phyloP scores from a whole-genome alignment of 805 yeast species.

The Debaryomyces tyrocola region DNA sequence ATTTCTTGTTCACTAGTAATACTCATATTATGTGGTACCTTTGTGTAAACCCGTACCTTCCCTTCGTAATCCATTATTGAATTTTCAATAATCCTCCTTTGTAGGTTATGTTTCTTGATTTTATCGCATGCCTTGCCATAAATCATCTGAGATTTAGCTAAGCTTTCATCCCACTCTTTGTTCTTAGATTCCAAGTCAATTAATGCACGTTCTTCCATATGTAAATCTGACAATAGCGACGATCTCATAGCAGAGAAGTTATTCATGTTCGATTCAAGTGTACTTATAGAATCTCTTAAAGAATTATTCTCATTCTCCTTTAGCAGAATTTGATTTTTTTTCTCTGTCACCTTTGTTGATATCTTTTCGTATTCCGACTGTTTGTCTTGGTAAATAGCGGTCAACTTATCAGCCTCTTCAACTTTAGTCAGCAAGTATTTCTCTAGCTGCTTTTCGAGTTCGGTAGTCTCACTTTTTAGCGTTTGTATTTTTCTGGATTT shows the following conservation, averaged over 20 bases:
- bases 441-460: conserved; percentile 16
- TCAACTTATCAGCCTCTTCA: conserved; percentile 26
- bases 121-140: conserved; percentile 24
- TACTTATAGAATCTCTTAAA: conserved; percentile 6
- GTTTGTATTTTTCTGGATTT: conserved; percentile 8
- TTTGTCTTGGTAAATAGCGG: conserved; percentile 22
- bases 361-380: conserved; percentile 18
- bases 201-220: conserved; percentile 17
- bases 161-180: conserved; percentile 16
- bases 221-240: conserved; percentile 19
- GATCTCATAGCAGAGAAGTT: conserved; percentile 15
- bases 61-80: conserved; percentile 40
- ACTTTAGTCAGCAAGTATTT: conserved; percentile 15
- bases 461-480: conserved; percentile 12
- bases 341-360: conserved; percentile 5
- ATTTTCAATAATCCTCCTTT: conserved; percentile 48
- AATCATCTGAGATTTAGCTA: conserved; percentile 12
- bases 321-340: conserved; percentile 3
- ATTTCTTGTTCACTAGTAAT: conserved; percentile 1
- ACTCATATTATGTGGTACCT: conserved; percentile 4
- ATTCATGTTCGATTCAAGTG: conserved; percentile 16
- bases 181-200: conserved; percentile 15
- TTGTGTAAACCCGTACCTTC: conserved; percentile 21
- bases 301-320: conserved; percentile 5
- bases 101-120: conserved; percentile 31